phyloP scores from a whole-genome alignment of 371 early-diverging fungal genomes.

The Capillidium heterosporum region DNA sequence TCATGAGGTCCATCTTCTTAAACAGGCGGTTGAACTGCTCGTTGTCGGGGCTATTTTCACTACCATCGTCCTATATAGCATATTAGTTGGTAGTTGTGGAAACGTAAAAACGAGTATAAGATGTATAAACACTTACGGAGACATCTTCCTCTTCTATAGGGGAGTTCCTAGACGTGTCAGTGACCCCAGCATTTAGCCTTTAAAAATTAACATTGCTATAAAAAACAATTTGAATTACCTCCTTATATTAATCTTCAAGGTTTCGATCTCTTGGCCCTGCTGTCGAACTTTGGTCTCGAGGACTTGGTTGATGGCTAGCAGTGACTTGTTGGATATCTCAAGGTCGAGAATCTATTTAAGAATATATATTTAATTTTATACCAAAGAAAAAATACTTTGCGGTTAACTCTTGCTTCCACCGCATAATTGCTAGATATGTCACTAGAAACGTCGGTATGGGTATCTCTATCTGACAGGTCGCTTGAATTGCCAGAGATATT shows the following conservation, averaged over 20 bases:
- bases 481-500: background rate
- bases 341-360: background rate
- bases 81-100: background rate
- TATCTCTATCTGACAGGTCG: background rate
- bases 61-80: background rate
- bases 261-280: background rate
- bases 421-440: background rate
- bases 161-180: background rate
- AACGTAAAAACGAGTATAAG: background rate
- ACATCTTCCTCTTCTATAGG: background rate
- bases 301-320: background rate
- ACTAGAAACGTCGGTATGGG: background rate
- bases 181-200: background rate
- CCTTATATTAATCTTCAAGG: background rate
- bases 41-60: background rate
- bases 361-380: background rate
- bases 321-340: conserved; percentile 3
- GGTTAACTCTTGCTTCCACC: conserved; percentile 4
- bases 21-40: background rate
- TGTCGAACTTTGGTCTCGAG: conserved; percentile 3
- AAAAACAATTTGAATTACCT: background rate
- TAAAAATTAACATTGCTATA: background rate
- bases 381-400: background rate
- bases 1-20: background rate
- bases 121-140: background rate